phyloP scores from a whole-genome alignment of 441 rosid species.

The Sinapis alba region DNA sequence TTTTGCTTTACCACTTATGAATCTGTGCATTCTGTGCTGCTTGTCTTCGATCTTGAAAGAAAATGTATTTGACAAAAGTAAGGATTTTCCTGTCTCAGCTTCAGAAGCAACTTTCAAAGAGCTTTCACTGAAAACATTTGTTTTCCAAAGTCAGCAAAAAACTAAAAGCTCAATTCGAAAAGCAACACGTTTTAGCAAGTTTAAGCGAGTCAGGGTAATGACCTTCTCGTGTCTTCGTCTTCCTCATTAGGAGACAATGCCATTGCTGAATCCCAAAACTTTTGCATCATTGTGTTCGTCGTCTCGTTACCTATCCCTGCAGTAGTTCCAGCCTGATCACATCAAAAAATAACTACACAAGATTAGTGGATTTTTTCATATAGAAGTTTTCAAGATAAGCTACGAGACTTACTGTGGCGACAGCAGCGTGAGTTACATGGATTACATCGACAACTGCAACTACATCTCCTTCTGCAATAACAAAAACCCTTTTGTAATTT shows the following conservation, averaged over 20 bases:
- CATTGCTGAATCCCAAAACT: constrained; percentile 99
- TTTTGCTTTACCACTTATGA: constrained; percentile 64
- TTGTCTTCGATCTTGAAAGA: constrained; percentile 89
- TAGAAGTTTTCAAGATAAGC: not conserved
- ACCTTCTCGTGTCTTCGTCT: constrained; percentile 84
- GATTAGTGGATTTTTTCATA: not conserved
- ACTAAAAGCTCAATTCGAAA: not conserved
- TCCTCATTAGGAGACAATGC: constrained; percentile 72
- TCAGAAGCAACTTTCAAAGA: constrained; percentile 83
- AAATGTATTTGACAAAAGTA: constrained; percentile 59
- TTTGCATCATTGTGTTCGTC: constrained; percentile 87
- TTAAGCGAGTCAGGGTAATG: constrained; percentile 8
- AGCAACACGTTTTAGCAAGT: not conserved
- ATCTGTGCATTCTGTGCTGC: constrained; percentile 89
- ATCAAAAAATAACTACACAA: not conserved
- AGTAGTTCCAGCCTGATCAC: constrained; percentile 71
- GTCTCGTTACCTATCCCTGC: constrained; percentile 74
- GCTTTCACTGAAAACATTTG: constrained; percentile 58
- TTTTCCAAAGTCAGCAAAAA: constrained; percentile 24
- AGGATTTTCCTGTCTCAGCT: constrained; percentile 68
- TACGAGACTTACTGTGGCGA: constrained; percentile 74
- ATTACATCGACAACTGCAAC: constrained; percentile 91
- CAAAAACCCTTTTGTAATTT: constrained; percentile 19
- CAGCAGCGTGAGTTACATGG: constrained; percentile 89
- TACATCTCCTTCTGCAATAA: constrained; percentile 51